Evolutionary conservation across 148 eudicot species (phyloP), one percentile per base, ranked within the genome.

Genomic region (Diospyros kaki): DNA sequence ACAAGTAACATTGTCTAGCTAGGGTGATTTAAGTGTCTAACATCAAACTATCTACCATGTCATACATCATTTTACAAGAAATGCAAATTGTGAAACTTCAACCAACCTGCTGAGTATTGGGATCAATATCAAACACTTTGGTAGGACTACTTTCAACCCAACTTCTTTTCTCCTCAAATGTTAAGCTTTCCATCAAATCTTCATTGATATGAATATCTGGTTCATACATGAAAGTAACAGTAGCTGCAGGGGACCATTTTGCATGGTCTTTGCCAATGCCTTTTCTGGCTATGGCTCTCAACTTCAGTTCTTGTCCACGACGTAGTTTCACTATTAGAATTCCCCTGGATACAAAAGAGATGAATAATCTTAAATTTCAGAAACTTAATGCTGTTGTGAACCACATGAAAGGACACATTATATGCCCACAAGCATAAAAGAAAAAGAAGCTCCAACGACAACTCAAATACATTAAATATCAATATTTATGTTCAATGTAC

Each of bases 191-290:
- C 97, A 93, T 89, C 87, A 92, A 58, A 71, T 89, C 98, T 75
- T 95, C 96, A 79, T 95, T 92, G 64, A 95, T 88, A 81, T 85
- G 85, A 77, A 94, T 94, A 62, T 88, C 94, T 17, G 98, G 97
- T 69, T 95, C 99, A 82, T 91, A 93, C 99, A 92, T 89, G 84
- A 95, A 95, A 42, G 97, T 89, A 58, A 93, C 99, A 69, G 99
- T 95, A 74, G 99, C 97, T 46, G 99, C 97, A 82, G 99, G 97
- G 17, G 97, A 90, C 99, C 99, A 95, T 77, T 95, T 95, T 13
- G 97, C 97, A 79, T 92, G 96, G 83, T 95, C 97, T 86, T 95
- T 95, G 61, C 99, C 97, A 52, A 92, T 93, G 48, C 97, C 99
- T 77, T 95, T 95, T 63, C 98, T 90, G 46, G 98, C 97, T 51